Base-by-base conservation (phyloP, 2,329 filamentous ascomycete species). In the Apiospora marii region DNA sequence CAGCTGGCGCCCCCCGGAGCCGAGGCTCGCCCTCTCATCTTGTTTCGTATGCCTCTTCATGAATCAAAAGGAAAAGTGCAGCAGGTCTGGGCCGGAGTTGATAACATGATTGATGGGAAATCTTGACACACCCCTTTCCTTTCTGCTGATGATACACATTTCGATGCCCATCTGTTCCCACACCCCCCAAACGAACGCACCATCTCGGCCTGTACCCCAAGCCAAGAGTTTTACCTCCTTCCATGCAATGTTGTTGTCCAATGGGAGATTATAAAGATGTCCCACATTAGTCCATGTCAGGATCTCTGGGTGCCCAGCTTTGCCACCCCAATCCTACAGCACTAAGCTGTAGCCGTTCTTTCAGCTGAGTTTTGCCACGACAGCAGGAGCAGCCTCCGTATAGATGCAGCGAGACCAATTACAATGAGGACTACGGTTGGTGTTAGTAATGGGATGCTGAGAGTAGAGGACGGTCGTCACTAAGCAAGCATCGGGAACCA, bases 21-120 rank as follows among this genome's bases (percentile, higher is more conserved):
- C 16, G 34, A 34, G 30, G 7, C 27, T 30, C 4, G 27, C 44
- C 5, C 4, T 22, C 44, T 48, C 44, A 7, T 49, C 30, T 22
- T 37, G 27, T 4, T 19, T 34, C 4, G 16, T 10, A 22, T 37
- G 10, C 53, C 37, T 41, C 10, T 41, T n/a, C 34, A 37, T 1
- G 6, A n/a, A 4, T 61, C 7, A 5, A 58, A 16, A 37, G 7
- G 13, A 41, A 64, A 24, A 12, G n/a, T 4, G n/a, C 30, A 24
- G 30, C 22, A 64, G 58, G 30, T 13, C 34, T 41, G 34, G 58
- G 41, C 58, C 58, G 58, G 58, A 64, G 58, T 64, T 64, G 58
- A 41, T 64, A 64, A 64, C 58, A 64, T 64, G 58, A 64, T 64
- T 64, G 58, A 64, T 41, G 58, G 58, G 58, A 64, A 64, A 64